Conservation (phyloP, 495 filamentous ascomycete genomes). For the Neurospora discreta region DNA sequence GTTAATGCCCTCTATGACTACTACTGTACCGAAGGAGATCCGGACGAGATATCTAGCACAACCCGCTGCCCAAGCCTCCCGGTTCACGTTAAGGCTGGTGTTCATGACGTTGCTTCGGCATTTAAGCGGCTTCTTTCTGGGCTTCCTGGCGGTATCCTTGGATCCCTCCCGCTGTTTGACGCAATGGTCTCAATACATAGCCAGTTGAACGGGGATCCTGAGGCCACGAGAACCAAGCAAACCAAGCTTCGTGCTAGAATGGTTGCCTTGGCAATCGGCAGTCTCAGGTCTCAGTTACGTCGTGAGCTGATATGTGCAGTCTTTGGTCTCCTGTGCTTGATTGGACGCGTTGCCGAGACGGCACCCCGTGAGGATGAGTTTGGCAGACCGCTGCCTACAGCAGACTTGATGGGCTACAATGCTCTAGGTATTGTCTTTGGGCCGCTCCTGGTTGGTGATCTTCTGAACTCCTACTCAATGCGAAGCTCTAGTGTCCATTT, state of each 20-base stretch:
- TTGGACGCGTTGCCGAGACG: constrained; percentile 41
- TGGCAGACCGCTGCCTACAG: constrained; percentile 34
- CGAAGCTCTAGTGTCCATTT: constrained; percentile 25
- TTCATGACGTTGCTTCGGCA: constrained; percentile 62
- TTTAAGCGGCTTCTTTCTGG: constrained; percentile 62
- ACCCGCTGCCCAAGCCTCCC: constrained; percentile 44
- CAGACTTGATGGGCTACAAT: constrained; percentile 49
- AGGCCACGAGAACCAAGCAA: constrained; percentile 36
- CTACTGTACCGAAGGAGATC: constrained; percentile 42
- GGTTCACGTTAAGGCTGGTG: constrained; percentile 38
- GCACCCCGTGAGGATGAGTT: constrained; percentile 34
- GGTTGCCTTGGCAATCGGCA: constrained; percentile 51
- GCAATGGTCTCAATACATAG: constrained; percentile 51
- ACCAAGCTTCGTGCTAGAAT: constrained; percentile 46
- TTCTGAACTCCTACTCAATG: constrained; percentile 35
- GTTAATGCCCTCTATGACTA: constrained; percentile 51
- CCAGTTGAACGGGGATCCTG: constrained; percentile 39
- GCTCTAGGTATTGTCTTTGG: constrained; percentile 55
- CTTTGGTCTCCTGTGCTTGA: constrained; percentile 48
- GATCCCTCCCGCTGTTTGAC: constrained; percentile 54
- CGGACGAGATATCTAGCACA: constrained; percentile 36
- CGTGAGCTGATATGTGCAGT: constrained; percentile 55
- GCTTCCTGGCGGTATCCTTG: constrained; percentile 64
- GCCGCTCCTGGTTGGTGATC: constrained; percentile 49
- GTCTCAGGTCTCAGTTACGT: constrained; percentile 44